Evolutionary conservation across 495 filamentous ascomycete genomes (phyloP).

Genomic region (Penicillium roqueforti): DNA sequence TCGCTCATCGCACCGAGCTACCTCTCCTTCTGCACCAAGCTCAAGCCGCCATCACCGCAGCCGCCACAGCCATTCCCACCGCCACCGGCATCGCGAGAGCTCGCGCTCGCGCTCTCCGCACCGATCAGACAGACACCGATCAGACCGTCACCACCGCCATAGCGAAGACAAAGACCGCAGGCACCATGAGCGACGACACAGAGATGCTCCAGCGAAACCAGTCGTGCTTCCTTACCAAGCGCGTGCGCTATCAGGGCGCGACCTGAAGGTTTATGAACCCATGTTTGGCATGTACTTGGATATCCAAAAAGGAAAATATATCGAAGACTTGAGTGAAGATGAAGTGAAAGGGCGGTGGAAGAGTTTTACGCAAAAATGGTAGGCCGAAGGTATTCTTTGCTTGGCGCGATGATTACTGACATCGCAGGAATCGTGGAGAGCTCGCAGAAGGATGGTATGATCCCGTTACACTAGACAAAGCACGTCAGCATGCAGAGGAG

Average conservation of each 20-base stretch:
- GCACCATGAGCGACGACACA: conserved; percentile 9
- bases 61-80: conserved; percentile 20
- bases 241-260: conserved; percentile 58
- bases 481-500: conserved; percentile 27
- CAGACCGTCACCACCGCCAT: conserved; percentile 21
- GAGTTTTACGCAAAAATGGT: conserved; percentile 89
- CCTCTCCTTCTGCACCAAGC: conserved; percentile 7
- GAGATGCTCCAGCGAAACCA: conserved; percentile 17
- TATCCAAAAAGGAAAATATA: conserved; percentile 71
- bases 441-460: conserved; percentile 94
- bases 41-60: conserved; percentile 25
- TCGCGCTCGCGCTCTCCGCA: conserved; percentile 29
- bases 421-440: conserved; percentile 79
- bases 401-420: conserved; percentile 13
- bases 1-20: conserved; percentile 11
- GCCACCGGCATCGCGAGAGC: conserved; percentile 22
- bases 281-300: conserved; percentile 87
- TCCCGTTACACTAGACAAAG: conserved; percentile 56
- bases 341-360: conserved; percentile 87
- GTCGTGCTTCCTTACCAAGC: conserved; percentile 62
- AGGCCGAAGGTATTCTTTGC: conserved; percentile 23
- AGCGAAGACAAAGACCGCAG: conserved; percentile 12
- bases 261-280: conserved; percentile 57
- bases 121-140: conserved; percentile 23
- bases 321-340: conserved; percentile 60